Conservation (phyloP, 2,329 filamentous ascomycete species). For the Chaetomium sp. region DNA sequence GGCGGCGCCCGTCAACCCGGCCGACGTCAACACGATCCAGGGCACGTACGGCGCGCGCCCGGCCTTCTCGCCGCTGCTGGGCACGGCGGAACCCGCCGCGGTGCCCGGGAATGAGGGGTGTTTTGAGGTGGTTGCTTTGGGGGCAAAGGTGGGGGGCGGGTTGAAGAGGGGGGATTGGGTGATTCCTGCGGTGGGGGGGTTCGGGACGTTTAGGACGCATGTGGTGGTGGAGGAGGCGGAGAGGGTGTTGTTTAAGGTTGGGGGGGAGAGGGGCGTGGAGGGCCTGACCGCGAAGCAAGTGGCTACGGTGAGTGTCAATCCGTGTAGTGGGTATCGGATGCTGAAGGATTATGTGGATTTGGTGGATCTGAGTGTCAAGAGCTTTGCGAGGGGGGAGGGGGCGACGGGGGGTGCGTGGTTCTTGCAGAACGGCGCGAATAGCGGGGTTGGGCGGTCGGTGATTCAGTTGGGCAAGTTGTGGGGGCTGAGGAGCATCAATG, state of each 20-base stretch:
- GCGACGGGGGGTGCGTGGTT: slow-evolving; percentile 92
- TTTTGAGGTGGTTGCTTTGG: slow-evolving; percentile 79
- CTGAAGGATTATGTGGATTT: slow-evolving; percentile 72
- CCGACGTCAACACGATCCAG: slow-evolving; percentile 97
- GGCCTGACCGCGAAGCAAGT: slow-evolving; percentile 76
- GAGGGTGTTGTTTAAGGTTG: slow-evolving; percentile 65
- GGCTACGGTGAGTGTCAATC: slow-evolving; percentile 89
- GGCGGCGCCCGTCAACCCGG: slow-evolving; percentile 90
- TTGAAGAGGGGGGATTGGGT: slow-evolving; percentile 87
- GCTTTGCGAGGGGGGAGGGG: slow-evolving; percentile 53
- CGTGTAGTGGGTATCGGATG: slow-evolving; percentile 93
- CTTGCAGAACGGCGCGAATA: slow-evolving; percentile 96
- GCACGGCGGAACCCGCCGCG: slow-evolving; percentile 74
- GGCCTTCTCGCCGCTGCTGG: slow-evolving; percentile 68
- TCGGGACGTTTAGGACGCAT: slow-evolving; percentile 95
- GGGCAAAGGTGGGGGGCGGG: slow-evolving; percentile 53
- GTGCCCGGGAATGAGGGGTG: slow-evolving; percentile 90
- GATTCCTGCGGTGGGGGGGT: slow-evolving; percentile 77
- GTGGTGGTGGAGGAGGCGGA: slow-evolving; percentile 62
- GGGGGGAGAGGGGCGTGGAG: slow-evolving; percentile 53
- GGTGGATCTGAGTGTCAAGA: slow-evolving; percentile 49
- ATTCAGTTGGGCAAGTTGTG: slow-evolving; percentile 85
- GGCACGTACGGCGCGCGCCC: slow-evolving; percentile 91
- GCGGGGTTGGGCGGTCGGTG: slow-evolving; percentile 84
- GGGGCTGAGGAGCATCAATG: slow-evolving; percentile 89